Base-by-base conservation (phyloP, 2,329 filamentous ascomycete genomes). In the Blastomyces parvus region DNA sequence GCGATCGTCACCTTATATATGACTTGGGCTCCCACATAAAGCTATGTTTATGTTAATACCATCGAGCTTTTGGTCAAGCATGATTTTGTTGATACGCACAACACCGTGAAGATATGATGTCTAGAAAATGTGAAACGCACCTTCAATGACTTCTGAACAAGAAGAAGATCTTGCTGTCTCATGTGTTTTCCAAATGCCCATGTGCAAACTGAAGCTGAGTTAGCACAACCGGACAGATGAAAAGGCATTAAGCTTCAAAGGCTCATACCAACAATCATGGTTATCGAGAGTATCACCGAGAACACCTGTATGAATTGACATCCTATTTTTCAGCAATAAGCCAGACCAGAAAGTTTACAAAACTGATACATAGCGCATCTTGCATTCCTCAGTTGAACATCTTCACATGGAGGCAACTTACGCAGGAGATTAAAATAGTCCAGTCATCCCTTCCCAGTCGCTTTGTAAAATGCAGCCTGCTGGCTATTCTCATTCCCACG, bases 1-100 rank as follows among this genome's bases (percentile, higher is more conserved):
- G 81, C 82, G 64, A 84, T 80, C 53, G 79, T 80, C 65, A 82
- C 70, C 67, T 84, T 84, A 71, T 84, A 84, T 63, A 82, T 79
- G 60, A 81, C 78, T 66, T 84, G 81, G 2, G 79, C 77, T 38
- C 81, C 69, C 64, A 79, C 83, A 69, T 82, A 84, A 22, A 78
- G 69, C 81, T 83, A 46, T n/a, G 30, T 22, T 17, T 19, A 19
- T 50, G 38, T 59, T n/a, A 58, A 38, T 38, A 57, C 30, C 17
- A 11, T 36, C 8, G 5, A 57, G 53, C 4, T 11, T 38, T 57
- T n/a, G 14, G 14, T 22, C 6, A 9, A 38, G 6, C 13, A 25
- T 11, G n/a, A 25, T 5, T 42, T n/a, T 58, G 11, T 22, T 30
- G 14, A 53, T 25, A 42, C 40, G 17, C 30, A 44, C 14, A 19